Evolutionary conservation across 495 filamentous ascomycete species (phyloP).

Genomic region (Trichocladium antarcticum): DNA sequence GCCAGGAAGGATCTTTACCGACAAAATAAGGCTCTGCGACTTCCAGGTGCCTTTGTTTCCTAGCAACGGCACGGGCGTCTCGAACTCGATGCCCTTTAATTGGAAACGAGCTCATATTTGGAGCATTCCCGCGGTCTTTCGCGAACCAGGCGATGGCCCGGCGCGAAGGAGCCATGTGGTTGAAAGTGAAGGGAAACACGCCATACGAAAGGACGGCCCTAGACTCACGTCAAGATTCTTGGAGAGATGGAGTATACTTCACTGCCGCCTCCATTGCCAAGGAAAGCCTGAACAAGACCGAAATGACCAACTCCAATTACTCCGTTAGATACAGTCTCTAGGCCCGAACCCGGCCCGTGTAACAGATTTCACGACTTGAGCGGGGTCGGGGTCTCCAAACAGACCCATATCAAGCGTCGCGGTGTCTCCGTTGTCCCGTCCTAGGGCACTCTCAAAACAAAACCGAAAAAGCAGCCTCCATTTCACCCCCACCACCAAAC

Average conservation of each 20-base stretch:
- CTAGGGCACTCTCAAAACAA: not conserved
- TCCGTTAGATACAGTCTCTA: slow-evolving; percentile 12
- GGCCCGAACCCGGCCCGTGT: not conserved
- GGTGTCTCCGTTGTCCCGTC: not conserved
- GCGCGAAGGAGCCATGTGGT: no score
- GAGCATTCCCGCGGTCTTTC: no score
- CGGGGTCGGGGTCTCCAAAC: not conserved
- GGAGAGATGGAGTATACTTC: not conserved
- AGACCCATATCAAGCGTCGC: not conserved
- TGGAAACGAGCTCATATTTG: no score
- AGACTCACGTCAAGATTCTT: no score
- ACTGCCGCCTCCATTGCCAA: not conserved
- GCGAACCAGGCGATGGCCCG: no score
- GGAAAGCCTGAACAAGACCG: not conserved
- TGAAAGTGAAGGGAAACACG: no score
- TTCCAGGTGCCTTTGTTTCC: no score
- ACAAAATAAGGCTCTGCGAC: no score
- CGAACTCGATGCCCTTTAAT: no score
- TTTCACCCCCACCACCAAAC: not conserved
- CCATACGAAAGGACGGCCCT: no score
- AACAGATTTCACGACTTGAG: not conserved
- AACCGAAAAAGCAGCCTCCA: not conserved
- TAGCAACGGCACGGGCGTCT: no score
- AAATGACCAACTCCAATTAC: slow-evolving; percentile 1
- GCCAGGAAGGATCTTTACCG: no score